Percentiles rank a stretch among this genome's conserved stretches.
Evolutionary conservation across 495 filamentous ascomycete genomes (phyloP).

Genomic region (Amphirosellinia nigrospora): DNA sequence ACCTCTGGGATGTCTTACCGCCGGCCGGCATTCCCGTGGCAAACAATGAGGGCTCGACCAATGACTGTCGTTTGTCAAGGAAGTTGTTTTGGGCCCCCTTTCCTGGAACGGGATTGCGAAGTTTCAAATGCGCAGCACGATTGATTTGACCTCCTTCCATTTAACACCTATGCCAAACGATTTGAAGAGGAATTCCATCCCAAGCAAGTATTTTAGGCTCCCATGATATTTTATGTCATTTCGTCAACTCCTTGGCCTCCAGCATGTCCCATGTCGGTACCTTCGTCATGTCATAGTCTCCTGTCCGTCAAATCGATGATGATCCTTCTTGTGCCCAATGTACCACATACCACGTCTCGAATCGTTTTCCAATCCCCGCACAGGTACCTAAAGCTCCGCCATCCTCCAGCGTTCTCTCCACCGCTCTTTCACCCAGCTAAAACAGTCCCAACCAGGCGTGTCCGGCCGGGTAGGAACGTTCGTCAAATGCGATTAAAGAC

Average conservation of each 20-base stretch:
- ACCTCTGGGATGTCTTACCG: slow-evolving; percentile 50
- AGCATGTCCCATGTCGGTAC: neutral
- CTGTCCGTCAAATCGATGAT: neutral
- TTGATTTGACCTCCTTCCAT: slow-evolving; percentile 47
- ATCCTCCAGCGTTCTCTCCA: neutral
- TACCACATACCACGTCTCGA: neutral
- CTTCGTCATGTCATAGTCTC: neutral
- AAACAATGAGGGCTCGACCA: slow-evolving; percentile 50
- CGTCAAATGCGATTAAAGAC: neutral
- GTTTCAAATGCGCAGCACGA: slow-evolving; percentile 37
- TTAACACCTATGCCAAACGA: slow-evolving; percentile 52
- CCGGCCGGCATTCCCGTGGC: slow-evolving; percentile 44
- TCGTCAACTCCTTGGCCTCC: neutral
- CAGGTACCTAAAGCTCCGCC: neutral
- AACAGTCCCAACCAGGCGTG: neutral
- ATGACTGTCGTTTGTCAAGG: slow-evolving; percentile 47
- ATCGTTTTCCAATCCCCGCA: neutral
- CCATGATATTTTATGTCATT: slow-evolving; percentile 19
- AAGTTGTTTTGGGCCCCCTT: slow-evolving; percentile 51
- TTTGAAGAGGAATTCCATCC: slow-evolving; percentile 54
- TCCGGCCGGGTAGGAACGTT: neutral
- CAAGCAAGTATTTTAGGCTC: slow-evolving; percentile 50
- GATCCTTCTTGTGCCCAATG: neutral
- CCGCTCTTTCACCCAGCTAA: neutral
- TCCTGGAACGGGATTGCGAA: slow-evolving; percentile 48